Conservation (phyloP, 2,329 filamentous ascomycete genomes). For the Podosphaera leucotricha region DNA sequence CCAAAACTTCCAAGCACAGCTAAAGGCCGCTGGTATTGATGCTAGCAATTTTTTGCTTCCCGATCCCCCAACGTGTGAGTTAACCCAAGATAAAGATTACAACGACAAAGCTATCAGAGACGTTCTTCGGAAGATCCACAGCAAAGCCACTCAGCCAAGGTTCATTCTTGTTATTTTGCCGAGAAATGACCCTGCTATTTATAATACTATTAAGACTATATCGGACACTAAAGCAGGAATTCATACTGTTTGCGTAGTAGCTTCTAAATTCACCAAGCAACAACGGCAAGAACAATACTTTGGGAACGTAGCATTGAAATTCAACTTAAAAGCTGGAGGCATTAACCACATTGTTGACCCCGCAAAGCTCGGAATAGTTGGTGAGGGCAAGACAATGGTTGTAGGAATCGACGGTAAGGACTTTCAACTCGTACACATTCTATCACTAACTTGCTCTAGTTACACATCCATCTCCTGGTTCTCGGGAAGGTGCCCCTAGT, state of each 20-base stretch:
- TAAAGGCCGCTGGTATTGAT: slow-evolving; percentile 1
- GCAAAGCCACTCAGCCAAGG: background rate
- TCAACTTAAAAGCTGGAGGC: slow-evolving; percentile 57
- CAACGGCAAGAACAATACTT: slow-evolving; percentile 23
- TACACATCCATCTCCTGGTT: slow-evolving; percentile 54
- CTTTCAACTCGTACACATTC: background rate
- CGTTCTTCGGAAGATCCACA: background rate
- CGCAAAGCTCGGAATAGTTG: slow-evolving; percentile 32
- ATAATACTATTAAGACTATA: slow-evolving; percentile 5
- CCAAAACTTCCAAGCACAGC: slow-evolving; percentile 1
- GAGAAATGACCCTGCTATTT: slow-evolving; percentile 3
- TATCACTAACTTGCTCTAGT: slow-evolving; percentile 20
- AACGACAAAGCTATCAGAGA: slow-evolving; percentile 1
- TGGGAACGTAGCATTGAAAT: slow-evolving; percentile 47
- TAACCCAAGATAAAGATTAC: background rate
- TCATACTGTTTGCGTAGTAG: slow-evolving; percentile 5
- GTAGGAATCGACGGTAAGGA: slow-evolving; percentile 42
- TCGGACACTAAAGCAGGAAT: slow-evolving; percentile 4
- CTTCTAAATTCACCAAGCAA: slow-evolving; percentile 5
- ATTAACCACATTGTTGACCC: slow-evolving; percentile 37
- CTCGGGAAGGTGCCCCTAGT: slow-evolving; percentile 34
- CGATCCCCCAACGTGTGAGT: background rate
- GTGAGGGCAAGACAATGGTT: slow-evolving; percentile 30
- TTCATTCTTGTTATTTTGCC: slow-evolving; percentile 6
- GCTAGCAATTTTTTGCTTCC: slow-evolving; percentile 1